These are phyloP conservation scores for Salvia miltiorrhiza DNA, from an alignment of 257 asterid genomes.

Conservation along the genomic window DNA sequence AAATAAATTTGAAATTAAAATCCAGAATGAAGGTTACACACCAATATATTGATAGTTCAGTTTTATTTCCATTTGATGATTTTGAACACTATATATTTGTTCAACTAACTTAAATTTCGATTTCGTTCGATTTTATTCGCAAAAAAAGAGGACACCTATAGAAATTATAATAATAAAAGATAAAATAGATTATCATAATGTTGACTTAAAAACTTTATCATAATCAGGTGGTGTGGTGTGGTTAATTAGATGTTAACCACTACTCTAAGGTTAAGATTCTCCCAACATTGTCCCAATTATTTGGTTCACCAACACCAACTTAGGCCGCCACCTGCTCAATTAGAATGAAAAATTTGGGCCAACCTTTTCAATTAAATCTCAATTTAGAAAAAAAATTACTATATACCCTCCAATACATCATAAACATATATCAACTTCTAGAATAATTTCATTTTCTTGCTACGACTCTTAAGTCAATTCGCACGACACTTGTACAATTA, in stretches of 20 bases:
- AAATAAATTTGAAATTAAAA: too few species aligned
- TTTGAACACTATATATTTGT: neutral
- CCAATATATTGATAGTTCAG: neutral
- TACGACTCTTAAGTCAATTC: too few species aligned
- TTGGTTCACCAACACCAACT: constrained; percentile 27
- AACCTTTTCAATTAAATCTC: neutral
- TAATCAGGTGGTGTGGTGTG: constrained; percentile 5
- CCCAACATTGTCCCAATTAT: constrained; percentile 1
- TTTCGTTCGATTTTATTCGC: neutral
- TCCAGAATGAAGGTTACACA: neutral
- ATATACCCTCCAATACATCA: neutral
- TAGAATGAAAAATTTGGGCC: neutral
- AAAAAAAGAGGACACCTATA: neutral
- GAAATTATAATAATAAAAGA: neutral
- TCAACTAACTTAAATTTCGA: neutral
- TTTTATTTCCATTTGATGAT: neutral
- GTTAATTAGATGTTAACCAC: constrained; percentile 20
- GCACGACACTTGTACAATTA: too few species aligned
- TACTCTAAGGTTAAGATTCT: constrained; percentile 22
- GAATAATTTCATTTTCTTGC: neutral
- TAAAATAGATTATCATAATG: constrained; percentile 4
- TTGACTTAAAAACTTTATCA: neutral
- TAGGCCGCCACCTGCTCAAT: constrained; percentile 17
- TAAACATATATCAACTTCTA: neutral
- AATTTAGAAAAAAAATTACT: neutral